These are phyloP conservation scores for Cyclocybe aegerita DNA, from an alignment of 768 basidiomycete species.

Conservation along the genomic window DNA sequence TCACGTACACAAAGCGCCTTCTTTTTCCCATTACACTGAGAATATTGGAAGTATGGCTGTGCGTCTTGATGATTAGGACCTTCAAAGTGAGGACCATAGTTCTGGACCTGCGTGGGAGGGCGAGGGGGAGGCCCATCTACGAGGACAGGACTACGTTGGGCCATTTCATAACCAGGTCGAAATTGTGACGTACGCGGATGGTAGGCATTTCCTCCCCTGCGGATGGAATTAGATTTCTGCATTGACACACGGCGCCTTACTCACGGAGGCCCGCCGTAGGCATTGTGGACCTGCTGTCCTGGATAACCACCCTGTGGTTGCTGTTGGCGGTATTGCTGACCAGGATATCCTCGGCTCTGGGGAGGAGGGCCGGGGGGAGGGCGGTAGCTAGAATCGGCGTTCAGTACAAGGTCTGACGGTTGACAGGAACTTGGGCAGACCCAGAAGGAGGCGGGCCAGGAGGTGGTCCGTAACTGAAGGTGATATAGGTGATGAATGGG, in stretches of 20 bases:
- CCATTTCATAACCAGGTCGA: constrained; percentile 9
- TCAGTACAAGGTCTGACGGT: background rate
- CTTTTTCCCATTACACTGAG: constrained; percentile 83
- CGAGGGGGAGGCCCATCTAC: constrained; percentile 42
- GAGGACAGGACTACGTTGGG: constrained; percentile 3
- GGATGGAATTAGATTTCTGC: background rate
- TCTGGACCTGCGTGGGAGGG: constrained; percentile 58
- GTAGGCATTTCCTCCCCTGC: constrained; percentile 19
- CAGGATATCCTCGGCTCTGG: constrained; percentile 35
- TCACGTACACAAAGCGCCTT: constrained; percentile 82
- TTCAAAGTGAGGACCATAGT: constrained; percentile 61
- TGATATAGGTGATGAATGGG: no score
- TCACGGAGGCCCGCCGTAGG: constrained; percentile 10
- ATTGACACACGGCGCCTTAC: constrained; percentile 4
- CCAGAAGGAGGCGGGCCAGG: constrained; percentile 17
- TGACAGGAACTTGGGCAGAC: background rate
- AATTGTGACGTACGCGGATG: constrained; percentile 16
- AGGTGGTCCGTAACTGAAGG: constrained; percentile 25
- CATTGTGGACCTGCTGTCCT: constrained; percentile 17
- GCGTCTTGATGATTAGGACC: constrained; percentile 41
- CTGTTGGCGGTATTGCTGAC: constrained; percentile 40
- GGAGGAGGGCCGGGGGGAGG: constrained; percentile 26
- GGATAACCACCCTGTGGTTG: constrained; percentile 19
- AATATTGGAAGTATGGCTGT: constrained; percentile 80
- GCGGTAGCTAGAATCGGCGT: constrained; percentile 7